Evolutionary conservation across 1,284 basidiomycete species (phyloP).

Genomic region (Apiotrichum domesticum): DNA sequence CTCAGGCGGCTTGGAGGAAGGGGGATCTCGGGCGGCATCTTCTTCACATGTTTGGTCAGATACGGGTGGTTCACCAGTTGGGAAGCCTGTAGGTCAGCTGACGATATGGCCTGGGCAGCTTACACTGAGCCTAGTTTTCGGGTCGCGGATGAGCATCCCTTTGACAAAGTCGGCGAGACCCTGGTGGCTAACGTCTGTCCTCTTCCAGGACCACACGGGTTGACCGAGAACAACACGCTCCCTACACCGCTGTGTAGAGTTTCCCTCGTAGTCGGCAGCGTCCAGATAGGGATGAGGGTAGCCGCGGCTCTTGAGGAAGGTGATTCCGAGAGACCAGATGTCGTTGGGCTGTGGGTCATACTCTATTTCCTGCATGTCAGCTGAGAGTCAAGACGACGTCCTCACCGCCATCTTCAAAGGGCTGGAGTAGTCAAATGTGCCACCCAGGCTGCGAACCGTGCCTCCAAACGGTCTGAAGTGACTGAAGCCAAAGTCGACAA

Average conservation of each 20-base stretch:
- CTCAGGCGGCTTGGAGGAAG: conserved; percentile 19
- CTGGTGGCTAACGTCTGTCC: conserved; percentile 2
- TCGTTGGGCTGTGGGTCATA: conserved; percentile 42
- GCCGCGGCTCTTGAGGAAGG: conserved; percentile 34
- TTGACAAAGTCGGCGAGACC: conserved; percentile 26
- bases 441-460: conserved; percentile 32
- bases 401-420: conserved; percentile 41
- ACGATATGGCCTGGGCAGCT: conserved; percentile 5
- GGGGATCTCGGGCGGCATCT: conserved; percentile 10
- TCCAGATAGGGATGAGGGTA: conserved; percentile 33
- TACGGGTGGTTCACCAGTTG: conserved; percentile 38
- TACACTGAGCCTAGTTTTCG: conserved; percentile 31
- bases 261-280: not conserved
- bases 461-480: conserved; percentile 32
- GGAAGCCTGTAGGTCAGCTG: conserved; percentile 24
- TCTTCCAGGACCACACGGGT: conserved; percentile 18
- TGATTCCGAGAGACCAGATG: conserved; percentile 43
- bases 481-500: conserved; percentile 45
- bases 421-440: conserved; percentile 43
- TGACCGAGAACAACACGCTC: conserved; percentile 21
- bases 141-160: conserved; percentile 36
- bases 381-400: not conserved
- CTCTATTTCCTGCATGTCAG: conserved; percentile 19
- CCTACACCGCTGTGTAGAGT: conserved; percentile 11
- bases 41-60: conserved; percentile 18